Evolutionary conservation across 2,329 filamentous ascomycete genomes (phyloP).

Genomic region (Hirsutella minnesotensis): DNA sequence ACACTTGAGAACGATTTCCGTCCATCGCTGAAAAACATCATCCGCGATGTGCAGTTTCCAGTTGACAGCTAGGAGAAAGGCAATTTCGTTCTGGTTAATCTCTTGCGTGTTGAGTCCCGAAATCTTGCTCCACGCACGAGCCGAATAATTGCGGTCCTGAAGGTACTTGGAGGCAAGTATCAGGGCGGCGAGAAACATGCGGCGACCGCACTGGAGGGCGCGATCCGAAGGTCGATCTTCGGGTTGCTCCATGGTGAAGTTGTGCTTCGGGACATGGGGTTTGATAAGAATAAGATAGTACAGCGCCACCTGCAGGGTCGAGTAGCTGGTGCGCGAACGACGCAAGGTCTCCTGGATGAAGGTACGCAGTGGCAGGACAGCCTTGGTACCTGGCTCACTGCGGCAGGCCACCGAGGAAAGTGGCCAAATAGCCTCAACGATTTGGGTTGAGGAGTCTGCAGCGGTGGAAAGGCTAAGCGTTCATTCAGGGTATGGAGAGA

Average conservation of each 20-base stretch:
- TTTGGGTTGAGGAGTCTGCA: constrained; percentile 89
- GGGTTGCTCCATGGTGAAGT: constrained; percentile 79
- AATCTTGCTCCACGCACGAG: constrained; percentile 97
- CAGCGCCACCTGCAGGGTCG: constrained; percentile 88
- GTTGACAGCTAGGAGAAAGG: constrained; percentile 78
- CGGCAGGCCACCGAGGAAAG: constrained; percentile 71
- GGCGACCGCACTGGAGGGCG: constrained; percentile 85
- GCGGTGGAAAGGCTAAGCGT: constrained; percentile 20
- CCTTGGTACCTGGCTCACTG: constrained; percentile 59
- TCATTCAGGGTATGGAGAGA: constrained; percentile 6
- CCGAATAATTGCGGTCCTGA: constrained; percentile 95
- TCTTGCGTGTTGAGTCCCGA: constrained; percentile 87
- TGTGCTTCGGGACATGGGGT: constrained; percentile 68
- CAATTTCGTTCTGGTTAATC: constrained; percentile 94
- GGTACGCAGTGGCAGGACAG: constrained; percentile 78
- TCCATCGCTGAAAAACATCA: constrained; percentile 82
- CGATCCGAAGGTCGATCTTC: constrained; percentile 60
- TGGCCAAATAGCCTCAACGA: constrained; percentile 96
- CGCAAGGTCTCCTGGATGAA: constrained; percentile 97
- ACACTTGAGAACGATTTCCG: constrained; percentile 78
- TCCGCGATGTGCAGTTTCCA: constrained; percentile 95
- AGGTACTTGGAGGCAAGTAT: constrained; percentile 97
- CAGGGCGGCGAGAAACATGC: constrained; percentile 91
- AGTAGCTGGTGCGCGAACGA: constrained; percentile 92
- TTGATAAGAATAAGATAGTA: constrained; percentile 96